Evolutionary conservation across 768 basidiomycete species (phyloP), one percentile per base, ranked within the genome.

Genomic region (Heimioporus sp.): DNA sequence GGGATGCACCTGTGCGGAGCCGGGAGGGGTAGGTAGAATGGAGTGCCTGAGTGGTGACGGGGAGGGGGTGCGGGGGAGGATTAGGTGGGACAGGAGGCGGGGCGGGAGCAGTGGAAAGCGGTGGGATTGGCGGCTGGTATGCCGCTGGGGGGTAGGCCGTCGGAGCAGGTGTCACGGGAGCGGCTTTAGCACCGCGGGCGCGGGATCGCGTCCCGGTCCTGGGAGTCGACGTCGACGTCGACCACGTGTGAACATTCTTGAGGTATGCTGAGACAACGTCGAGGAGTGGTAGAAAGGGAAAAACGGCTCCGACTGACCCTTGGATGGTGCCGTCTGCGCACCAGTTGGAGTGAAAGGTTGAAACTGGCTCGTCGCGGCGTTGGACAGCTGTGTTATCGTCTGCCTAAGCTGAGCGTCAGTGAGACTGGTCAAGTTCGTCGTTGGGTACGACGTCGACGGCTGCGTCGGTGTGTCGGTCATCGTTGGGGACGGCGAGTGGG

Each of bases 21-120:
- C 96, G 81, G 7, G 94, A 89, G 0, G 93, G 76, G 66, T 97
- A 98, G 2, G 91, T 88, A 0, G 92, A 87, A 50, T 82, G 78
- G 13, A 84, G 72, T 0, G 88, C 94, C 65, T 98, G 96, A 0
- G 79, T 69, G 0, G 71, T 67, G 0, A 86, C 78, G 0, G 85
- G 79, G 30, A 92, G 72, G 35, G 80, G 81, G 4, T 79, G 77
- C 4, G 74, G 75, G 4, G 80, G 80, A 7, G 79, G 80, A 48
- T 80, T 82, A 5, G 74, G 77, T 3, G 71, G 66, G 3, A 53
- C 68, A 1, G 64, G 53, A 2, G 78, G 73, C 7, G 57, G 42
- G 3, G 51, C 57, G 4, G 68, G 58, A 13, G 44, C 57, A 21
- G 37, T 41, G 8, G 65, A 54, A 28, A 73, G 61, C n/a, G 72